A percentile compares a stretch with the other conserved stretches of the same genome.
Evolutionary conservation across 139 green algal genomes (phyloP).

Genomic region (Coccomyxa sp.): DNA sequence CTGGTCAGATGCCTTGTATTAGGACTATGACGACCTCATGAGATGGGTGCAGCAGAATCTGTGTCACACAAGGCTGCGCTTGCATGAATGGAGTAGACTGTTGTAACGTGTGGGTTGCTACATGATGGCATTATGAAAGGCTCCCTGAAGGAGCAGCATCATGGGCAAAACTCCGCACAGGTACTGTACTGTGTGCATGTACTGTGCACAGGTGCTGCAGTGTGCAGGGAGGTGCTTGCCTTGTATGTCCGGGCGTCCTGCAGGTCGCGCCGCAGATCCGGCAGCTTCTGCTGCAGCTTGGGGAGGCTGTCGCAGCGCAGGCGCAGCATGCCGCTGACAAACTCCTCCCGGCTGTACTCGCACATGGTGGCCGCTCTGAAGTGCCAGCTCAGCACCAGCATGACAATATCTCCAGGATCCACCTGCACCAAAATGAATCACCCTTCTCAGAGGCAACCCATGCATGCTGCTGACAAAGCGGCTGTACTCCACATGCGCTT

Average conservation of each 20-base stretch:
- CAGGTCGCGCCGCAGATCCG: constrained; percentile 62
- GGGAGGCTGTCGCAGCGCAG: constrained; percentile 61
- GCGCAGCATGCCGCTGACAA: constrained; percentile 47
- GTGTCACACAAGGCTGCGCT: not conserved
- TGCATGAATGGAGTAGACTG: not conserved
- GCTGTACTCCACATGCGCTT: too few species aligned
- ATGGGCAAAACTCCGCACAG: not conserved
- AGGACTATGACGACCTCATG: not conserved
- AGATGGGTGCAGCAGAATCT: not conserved
- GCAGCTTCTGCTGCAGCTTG: constrained; percentile 66
- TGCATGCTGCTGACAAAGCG: too few species aligned
- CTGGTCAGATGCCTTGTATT: not conserved
- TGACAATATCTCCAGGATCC: constrained; percentile 74
- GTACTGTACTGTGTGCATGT: not conserved
- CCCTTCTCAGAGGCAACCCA: too few species aligned
- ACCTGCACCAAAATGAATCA: constrained; percentile 29
- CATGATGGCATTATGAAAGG: not conserved
- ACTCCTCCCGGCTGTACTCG: constrained; percentile 74
- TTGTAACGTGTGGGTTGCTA: not conserved
- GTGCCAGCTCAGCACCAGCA: constrained; percentile 86
- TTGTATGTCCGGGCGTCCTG: constrained; percentile 48
- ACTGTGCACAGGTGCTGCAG: not conserved
- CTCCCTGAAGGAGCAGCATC: not conserved
- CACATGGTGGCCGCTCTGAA: constrained; percentile 81
- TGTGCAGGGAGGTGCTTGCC: not conserved